phyloP scores from a whole-genome alignment of 2,329 filamentous ascomycete species.

The Huntiella decipiens region DNA sequence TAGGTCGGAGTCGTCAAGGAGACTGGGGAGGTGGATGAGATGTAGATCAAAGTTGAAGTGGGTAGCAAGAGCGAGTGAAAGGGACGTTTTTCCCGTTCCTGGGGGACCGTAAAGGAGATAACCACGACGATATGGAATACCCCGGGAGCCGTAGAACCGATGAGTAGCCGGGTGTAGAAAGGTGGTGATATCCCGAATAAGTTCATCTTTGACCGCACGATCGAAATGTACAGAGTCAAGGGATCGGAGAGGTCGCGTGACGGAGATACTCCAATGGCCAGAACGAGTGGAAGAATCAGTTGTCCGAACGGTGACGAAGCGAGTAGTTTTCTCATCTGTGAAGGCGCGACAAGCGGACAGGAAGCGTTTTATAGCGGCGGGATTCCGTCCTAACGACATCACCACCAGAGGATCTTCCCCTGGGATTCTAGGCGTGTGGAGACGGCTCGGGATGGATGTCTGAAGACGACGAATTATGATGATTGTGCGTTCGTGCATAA shows the following conservation, averaged over 20 bases:
- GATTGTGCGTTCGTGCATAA: conserved; percentile 18
- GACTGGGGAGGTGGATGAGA: conserved; percentile 32
- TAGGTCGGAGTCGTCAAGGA: conserved; percentile 42
- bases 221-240: conserved; percentile 63
- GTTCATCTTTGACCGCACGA: conserved; percentile 40
- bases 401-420: conserved; percentile 20
- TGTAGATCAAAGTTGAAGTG: conserved; percentile 49
- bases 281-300: conserved; percentile 14
- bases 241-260: conserved; percentile 42
- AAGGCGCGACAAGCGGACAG: conserved; percentile 17
- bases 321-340: conserved; percentile 20
- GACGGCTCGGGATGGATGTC: conserved; percentile 13
- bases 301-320: conserved; percentile 20
- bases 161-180: conserved; percentile 53
- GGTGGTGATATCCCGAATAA: conserved; percentile 57
- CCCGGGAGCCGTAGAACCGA: conserved; percentile 55
- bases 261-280: conserved; percentile 19
- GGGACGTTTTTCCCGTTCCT: conserved; percentile 53
- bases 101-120: conserved; percentile 64
- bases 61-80: conserved; percentile 46
- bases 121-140: conserved; percentile 57
- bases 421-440: not conserved
- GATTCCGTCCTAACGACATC: conserved; percentile 21
- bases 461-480: conserved; percentile 20
- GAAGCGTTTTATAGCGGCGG: conserved; percentile 17